Conservation (phyloP, 352 stramenopile species). For the Phytophthora hybrid region DNA sequence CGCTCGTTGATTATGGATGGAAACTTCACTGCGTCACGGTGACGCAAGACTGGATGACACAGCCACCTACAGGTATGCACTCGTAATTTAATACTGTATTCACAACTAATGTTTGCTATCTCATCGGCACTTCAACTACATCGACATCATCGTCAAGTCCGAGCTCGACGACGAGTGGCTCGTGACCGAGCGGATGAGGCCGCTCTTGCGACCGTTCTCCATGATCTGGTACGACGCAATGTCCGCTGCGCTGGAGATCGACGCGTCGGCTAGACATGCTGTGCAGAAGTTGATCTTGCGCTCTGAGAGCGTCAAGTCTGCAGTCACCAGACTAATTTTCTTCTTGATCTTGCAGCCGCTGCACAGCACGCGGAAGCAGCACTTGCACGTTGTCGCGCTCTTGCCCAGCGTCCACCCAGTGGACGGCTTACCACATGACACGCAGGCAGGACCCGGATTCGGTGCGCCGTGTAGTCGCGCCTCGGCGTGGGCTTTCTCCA, state of each 20-base stretch:
- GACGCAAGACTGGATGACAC: not conserved
- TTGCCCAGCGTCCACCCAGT: conserved; percentile 44
- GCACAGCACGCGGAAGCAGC: conserved; percentile 45
- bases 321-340: conserved; percentile 47
- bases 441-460: conserved; percentile 36
- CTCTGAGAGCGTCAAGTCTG: conserved; percentile 43
- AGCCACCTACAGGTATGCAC: conserved; percentile 1
- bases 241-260: conserved; percentile 32
- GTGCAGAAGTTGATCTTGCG: conserved; percentile 50
- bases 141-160: conserved; percentile 34
- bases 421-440: conserved; percentile 26
- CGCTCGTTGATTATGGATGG: not conserved
- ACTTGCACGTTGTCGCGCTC: conserved; percentile 40
- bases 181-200: conserved; percentile 35
- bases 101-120: conserved; percentile 22
- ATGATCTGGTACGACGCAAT: conserved; percentile 43
- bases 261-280: conserved; percentile 35
- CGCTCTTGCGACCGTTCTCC: conserved; percentile 44
- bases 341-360: conserved; percentile 51
- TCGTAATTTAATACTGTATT: conserved; percentile 38
- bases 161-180: conserved; percentile 39
- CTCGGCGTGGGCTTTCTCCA: conserved; percentile 48
- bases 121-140: conserved; percentile 16
- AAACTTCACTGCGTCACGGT: not conserved
- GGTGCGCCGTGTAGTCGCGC: conserved; percentile 36